phyloP scores from a whole-genome alignment of 2,329 filamentous ascomycete genomes.

The Bimuria novae-zelandiae region DNA sequence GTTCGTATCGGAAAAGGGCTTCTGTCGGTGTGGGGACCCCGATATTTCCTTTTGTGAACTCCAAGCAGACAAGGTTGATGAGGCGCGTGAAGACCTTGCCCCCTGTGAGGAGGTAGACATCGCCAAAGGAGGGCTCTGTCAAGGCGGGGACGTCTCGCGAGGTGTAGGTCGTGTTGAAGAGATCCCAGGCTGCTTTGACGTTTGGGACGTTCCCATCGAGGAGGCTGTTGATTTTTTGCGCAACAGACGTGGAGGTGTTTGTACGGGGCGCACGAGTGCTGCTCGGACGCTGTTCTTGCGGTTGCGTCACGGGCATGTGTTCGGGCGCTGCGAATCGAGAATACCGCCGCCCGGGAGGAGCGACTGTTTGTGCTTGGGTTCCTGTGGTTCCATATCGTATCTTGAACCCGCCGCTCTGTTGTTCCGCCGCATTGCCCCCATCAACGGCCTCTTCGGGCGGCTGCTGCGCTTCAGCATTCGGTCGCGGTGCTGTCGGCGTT shows the following conservation, averaged over 20 bases:
- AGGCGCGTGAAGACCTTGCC: slow-evolving; percentile 31
- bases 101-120: slow-evolving; percentile 23
- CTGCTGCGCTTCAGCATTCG: slow-evolving; percentile 8
- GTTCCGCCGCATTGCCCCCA: slow-evolving; percentile 6
- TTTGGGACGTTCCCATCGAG: slow-evolving; percentile 6
- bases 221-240: slow-evolving; percentile 11
- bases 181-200: slow-evolving; percentile 31
- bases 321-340: background rate
- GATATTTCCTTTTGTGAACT: slow-evolving; percentile 22
- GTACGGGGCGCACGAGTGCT: background rate
- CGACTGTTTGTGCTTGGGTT: background rate
- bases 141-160: slow-evolving; percentile 37
- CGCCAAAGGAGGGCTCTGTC: slow-evolving; percentile 22
- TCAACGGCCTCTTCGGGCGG: slow-evolving; percentile 13
- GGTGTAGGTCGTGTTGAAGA: slow-evolving; percentile 34
- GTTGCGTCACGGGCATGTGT: background rate
- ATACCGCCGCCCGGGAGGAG: slow-evolving; percentile 1
- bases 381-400: background rate
- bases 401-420: background rate
- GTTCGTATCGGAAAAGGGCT: slow-evolving; percentile 35
- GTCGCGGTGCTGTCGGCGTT: slow-evolving; percentile 9
- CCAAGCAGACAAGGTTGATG: slow-evolving; percentile 14
- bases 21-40: slow-evolving; percentile 24
- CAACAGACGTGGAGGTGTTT: background rate
- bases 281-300: background rate